Conservation (phyloP, 2,329 filamentous ascomycete genomes). For the Pestalotiopsis fici region DNA sequence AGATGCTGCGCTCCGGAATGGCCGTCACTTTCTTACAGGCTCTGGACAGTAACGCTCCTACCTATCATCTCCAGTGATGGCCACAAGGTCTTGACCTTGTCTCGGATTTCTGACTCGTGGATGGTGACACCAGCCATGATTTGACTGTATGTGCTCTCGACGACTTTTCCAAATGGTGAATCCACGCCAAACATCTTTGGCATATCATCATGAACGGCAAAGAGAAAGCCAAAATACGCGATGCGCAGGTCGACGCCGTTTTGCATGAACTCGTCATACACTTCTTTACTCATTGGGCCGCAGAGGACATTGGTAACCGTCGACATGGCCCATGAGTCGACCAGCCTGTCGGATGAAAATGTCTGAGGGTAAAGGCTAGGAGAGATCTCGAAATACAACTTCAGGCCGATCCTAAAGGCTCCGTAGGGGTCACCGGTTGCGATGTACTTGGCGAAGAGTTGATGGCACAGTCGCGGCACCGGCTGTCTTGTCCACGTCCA, state of each 20-base stretch:
- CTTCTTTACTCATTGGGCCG: conserved; percentile 16
- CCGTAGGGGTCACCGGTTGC: conserved; percentile 19
- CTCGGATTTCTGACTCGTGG: conserved; percentile 20
- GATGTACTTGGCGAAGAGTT: conserved; percentile 22
- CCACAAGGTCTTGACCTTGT: conserved; percentile 18
- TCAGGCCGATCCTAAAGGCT: conserved; percentile 23
- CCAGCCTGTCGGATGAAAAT: conserved; percentile 23
- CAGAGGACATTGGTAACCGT: conserved; percentile 25
- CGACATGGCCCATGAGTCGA: conserved; percentile 22
- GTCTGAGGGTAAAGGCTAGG: conserved; percentile 20
- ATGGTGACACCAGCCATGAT: conserved; percentile 21
- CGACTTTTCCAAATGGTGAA: conserved; percentile 22
- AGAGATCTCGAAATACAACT: conserved; percentile 24
- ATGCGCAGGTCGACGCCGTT: conserved; percentile 23
- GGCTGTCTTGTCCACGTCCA: conserved; percentile 26
- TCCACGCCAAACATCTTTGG: conserved; percentile 21
- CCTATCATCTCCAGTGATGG: conserved; percentile 19
- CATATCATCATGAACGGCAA: conserved; percentile 23
- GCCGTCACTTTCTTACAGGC: conserved; percentile 7
- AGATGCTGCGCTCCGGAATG: background rate
- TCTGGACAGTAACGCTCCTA: conserved; percentile 15
- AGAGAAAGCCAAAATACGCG: conserved; percentile 25
- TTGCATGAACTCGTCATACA: conserved; percentile 21
- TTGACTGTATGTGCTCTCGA: conserved; percentile 22
- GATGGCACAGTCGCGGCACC: conserved; percentile 22